phyloP scores from a whole-genome alignment of 805 yeast genomes.

The Candida ponderosae region DNA sequence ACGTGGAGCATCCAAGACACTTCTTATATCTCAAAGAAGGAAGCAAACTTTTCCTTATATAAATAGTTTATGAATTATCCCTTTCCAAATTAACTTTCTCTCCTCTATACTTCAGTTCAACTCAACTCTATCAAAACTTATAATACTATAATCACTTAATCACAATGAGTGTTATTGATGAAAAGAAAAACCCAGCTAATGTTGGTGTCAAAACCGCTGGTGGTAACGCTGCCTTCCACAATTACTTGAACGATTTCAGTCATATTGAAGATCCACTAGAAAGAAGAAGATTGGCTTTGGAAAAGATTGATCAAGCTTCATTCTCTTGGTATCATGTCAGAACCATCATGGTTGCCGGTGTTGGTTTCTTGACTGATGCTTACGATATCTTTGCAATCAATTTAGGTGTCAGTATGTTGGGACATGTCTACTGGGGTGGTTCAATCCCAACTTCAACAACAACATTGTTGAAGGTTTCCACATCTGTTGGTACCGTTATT shows the following conservation, averaged over 20 bases:
- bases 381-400: conserved; percentile 90
- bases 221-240: conserved; percentile 85
- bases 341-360: conserved; percentile 83
- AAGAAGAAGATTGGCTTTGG: conserved; percentile 79
- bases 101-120: too few relatives aligned
- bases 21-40: too few relatives aligned
- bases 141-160: too few relatives aligned
- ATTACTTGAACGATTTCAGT: conserved; percentile 70
- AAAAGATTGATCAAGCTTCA: conserved; percentile 70
- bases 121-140: too few relatives aligned
- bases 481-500: conserved; percentile 89
- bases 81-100: too few relatives aligned
- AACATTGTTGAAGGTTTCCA: conserved; percentile 77
- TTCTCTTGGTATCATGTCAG: conserved; percentile 81
- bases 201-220: conserved; percentile 41
- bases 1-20: too few relatives aligned
- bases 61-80: too few relatives aligned
- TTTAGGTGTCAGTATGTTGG: conserved; percentile 72
- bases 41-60: too few relatives aligned
- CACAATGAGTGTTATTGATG: conserved; percentile 4
- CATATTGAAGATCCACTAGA: conserved; percentile 80
- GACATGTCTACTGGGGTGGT: conserved; percentile 65
- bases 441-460: conserved; percentile 60
- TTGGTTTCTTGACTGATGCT: conserved; percentile 89
- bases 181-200: conserved; percentile 15